Evolutionary conservation across 1,139 yeast genomes (phyloP).

Genomic region (Diutina catenulata): DNA sequence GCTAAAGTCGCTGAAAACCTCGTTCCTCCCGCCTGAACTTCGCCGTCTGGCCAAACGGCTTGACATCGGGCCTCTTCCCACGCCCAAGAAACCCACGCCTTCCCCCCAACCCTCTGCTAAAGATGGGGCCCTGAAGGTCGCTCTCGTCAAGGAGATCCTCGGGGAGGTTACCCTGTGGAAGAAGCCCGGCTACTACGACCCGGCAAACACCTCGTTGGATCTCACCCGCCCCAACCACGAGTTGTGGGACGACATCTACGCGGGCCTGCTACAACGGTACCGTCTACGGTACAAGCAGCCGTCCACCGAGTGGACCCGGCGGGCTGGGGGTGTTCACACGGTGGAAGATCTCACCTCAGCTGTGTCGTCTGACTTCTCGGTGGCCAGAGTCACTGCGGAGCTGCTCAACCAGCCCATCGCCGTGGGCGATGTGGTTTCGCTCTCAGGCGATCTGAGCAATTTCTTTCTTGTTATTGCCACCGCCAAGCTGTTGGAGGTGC

Average conservation of each 20-base stretch:
- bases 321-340: neutral
- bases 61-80: no score
- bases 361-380: neutral
- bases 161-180: neutral
- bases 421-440: constrained; percentile 29
- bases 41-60: no score
- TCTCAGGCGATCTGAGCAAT: constrained; percentile 19
- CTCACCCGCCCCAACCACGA: constrained; percentile 7
- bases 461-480: constrained; percentile 22
- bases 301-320: constrained; percentile 14
- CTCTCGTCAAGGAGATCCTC: neutral
- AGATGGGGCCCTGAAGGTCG: no score
- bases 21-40: no score
- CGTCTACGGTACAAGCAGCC: constrained; percentile 13
- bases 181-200: constrained; percentile 8
- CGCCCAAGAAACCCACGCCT: no score
- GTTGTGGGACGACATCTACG: constrained; percentile 10
- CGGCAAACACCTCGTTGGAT: constrained; percentile 9
- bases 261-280: constrained; percentile 11
- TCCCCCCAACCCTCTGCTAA: no score
- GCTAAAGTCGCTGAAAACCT: no score
- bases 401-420: constrained; percentile 12
- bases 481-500: constrained; percentile 18
- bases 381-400: neutral
- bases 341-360: no score